phyloP scores from a whole-genome alignment of 345 rosid species.

The Diplotaxis tenuifolia region DNA sequence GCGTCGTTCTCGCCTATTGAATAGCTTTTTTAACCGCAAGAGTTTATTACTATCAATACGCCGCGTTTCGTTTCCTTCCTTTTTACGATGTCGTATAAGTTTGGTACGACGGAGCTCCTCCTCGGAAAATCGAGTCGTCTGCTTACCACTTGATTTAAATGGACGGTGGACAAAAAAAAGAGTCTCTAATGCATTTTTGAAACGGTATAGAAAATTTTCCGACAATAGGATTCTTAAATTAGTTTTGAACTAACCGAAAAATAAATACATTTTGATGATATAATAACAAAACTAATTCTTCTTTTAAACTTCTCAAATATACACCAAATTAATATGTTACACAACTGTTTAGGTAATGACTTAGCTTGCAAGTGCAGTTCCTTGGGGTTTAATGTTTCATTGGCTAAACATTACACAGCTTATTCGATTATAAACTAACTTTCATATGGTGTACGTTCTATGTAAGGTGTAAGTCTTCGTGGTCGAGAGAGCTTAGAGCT shows the following conservation, averaged over 20 bases:
- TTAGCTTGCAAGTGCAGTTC: background rate
- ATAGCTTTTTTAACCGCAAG: background rate
- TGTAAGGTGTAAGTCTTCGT: background rate
- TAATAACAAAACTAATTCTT: no score
- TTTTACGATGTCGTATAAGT: background rate
- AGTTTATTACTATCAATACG: background rate
- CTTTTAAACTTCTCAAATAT: no score
- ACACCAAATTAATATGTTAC: no score
- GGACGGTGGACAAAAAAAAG: no score
- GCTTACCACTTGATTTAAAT: no score
- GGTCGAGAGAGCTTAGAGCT: constrained; percentile 48
- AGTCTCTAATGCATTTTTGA: no score
- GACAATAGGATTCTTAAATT: no score
- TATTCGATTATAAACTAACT: background rate
- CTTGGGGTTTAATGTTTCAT: background rate
- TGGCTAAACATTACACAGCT: background rate
- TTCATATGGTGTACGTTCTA: background rate
- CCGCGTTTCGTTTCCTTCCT: background rate
- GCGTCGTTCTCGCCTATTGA: constrained; percentile 16
- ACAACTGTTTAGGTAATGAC: background rate
- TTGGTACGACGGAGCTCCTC: no score
- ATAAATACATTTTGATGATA: no score
- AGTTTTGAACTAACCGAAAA: no score
- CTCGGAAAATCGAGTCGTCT: no score
- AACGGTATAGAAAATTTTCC: no score